A percentile compares a stretch with the other conserved stretches of the same genome.
Conservation (phyloP, 2,329 filamentous ascomycete species). For the Rutstroemia sp. region DNA sequence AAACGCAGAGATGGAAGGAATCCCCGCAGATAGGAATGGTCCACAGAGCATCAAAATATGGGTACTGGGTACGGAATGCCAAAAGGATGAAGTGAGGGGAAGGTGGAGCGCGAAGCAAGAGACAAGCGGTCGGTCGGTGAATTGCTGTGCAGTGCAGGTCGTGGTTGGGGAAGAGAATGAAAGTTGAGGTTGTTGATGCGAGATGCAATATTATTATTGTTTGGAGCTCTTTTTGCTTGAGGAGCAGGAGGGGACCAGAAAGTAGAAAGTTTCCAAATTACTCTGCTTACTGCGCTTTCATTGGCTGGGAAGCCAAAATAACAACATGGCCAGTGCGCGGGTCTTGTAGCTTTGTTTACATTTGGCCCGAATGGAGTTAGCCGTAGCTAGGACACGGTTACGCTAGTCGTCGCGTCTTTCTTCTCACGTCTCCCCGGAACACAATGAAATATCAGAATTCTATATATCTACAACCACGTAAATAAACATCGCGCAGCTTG, state of each 20-base stretch:
- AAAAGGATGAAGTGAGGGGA: no score
- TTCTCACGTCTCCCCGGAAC: conserved; percentile 3
- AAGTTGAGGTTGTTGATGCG: conserved; percentile 13
- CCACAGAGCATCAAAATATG: no score
- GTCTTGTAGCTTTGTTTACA: conserved; percentile 3
- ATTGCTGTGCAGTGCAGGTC: background rate
- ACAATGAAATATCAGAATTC: background rate
- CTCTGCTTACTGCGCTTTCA: background rate
- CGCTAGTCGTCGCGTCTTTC: background rate
- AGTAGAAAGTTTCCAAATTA: background rate
- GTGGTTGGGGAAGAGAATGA: conserved; percentile 8
- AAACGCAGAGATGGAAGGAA: no score
- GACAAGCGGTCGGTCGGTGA: no score
- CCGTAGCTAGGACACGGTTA: background rate
- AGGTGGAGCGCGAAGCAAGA: no score
- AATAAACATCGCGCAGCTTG: background rate
- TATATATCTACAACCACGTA: background rate
- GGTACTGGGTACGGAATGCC: no score
- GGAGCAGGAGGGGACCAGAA: background rate
- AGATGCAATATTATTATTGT: background rate
- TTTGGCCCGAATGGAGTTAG: background rate
- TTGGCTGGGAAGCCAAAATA: background rate
- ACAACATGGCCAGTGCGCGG: background rate
- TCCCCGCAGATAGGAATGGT: no score
- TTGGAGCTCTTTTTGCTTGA: background rate